Percentiles rank a stretch among this genome's conserved stretches.
These are phyloP conservation scores for Boletus pseudo-olivaceus DNA, from an alignment of 768 basidiomycete genomes.

Conservation along the genomic window DNA sequence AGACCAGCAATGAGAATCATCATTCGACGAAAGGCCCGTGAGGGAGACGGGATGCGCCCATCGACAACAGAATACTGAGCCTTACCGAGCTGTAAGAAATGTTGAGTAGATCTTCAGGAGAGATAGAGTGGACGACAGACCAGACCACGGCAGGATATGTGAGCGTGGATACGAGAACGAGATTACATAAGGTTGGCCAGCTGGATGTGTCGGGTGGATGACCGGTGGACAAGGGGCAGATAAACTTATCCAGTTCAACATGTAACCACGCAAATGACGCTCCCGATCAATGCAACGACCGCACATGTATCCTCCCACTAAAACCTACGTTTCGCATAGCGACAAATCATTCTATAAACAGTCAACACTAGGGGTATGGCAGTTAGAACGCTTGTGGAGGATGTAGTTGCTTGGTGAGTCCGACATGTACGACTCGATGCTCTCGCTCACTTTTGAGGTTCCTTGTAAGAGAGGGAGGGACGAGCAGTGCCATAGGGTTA, in stretches of 20 bases:
- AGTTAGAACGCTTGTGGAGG: constrained; percentile 9
- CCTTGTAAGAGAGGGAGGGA: neutral
- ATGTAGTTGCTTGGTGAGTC: neutral
- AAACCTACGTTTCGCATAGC: neutral
- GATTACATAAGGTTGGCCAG: neutral
- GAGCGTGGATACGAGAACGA: constrained; percentile 9
- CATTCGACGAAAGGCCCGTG: constrained; percentile 4
- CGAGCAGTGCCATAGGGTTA: neutral
- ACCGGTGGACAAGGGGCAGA: neutral
- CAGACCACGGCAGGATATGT: constrained; percentile 12
- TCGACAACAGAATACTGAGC: constrained; percentile 13
- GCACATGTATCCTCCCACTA: constrained; percentile 22
- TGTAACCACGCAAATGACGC: constrained; percentile 4
- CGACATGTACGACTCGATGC: neutral
- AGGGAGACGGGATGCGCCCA: constrained; percentile 8
- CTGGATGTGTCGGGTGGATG: neutral
- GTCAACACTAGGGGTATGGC: constrained; percentile 1
- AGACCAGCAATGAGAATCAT: constrained; percentile 4
- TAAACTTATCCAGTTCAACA: constrained; percentile 1
- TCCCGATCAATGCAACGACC: neutral
- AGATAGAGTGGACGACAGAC: constrained; percentile 1
- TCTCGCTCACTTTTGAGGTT: constrained; percentile 12
- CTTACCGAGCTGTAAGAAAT: constrained; percentile 9
- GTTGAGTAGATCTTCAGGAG: neutral
- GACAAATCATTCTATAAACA: neutral